Base-by-base conservation (phyloP, 2,329 filamentous ascomycete genomes). In the Aspergillus floridensis region DNA sequence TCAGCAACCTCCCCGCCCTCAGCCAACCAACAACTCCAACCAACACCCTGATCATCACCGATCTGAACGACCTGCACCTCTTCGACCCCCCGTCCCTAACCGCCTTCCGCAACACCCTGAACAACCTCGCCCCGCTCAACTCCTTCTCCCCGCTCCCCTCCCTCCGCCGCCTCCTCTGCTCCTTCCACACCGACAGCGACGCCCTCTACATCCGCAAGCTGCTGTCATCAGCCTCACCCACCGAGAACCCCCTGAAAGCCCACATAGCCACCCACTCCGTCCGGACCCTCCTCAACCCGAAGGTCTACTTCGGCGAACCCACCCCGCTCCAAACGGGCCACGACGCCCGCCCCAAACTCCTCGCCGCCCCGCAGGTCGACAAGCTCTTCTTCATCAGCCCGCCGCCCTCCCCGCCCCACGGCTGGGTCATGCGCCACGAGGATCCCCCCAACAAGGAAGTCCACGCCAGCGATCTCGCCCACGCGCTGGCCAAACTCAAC, bases 341-440 rank as follows among this genome's bases (percentile, higher is more conserved):
- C 60, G 72, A 66, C 12, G 66, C 65, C 22, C 73, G 73, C 31
- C 74, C 70, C 49, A 79, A 80, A 53, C 80, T 84, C 58, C 77
- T 86, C 10, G 76, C 83, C 59, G 79, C 81, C 5, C 86, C 86
- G 1, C 81, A 86, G 58, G 76, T 79, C 53, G 80, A 85, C 59
- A 87, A 86, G 69, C 76, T 88, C 49, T 88, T 88, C 79, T 88
- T 88, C 74, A 88, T 88, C 73, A 82, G 79, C 49, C 86, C 86
- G 54, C 86, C 86, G 12, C 86, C 86, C 0, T 82, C 79, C 60
- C 86, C 86, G 49, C 86, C 86, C 2, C 83, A 86, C 70, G 86
- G 86, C 51, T 88, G 86, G 86, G 83, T 85, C 70, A 80, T 85
- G 76, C 80, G 81, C 61, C 80, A 83, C 58, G 86, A 88, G 69